Evolutionary conservation across 2,329 filamentous ascomycete genomes (phyloP), one percentile per base, ranked within the genome.

Genomic region (Botrytis sinoallii): DNA sequence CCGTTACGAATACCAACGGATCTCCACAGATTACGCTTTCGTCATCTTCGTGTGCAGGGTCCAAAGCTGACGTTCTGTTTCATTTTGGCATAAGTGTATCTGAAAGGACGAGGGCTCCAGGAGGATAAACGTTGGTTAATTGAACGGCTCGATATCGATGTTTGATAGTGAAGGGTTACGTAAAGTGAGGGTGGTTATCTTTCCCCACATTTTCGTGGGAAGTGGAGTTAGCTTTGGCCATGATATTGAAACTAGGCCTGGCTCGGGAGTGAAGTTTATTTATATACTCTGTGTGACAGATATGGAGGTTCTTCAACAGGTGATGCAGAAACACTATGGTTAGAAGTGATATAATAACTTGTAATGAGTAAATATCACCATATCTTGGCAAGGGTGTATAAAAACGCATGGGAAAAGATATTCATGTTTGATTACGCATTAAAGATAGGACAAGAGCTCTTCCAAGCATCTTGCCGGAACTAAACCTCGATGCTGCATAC

Each of bases 131-230:
- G 35, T 61, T 61, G 22, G n/a, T 5, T 9, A 20, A 60, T 5
- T 35, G 35, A 9, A 22, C n/a, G 40, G 12, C 61, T 55, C 29
- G 66, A 42, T 68, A 42, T 42, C 40, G 29, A 35, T 48, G 35
- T 66, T 66, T 14, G 66, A 68, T 57, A 57, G 66, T 35, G 20
- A 32, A 40, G 48, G 66, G 25, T 55, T 68, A 68, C 66, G 66
- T 57, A 68, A 57, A 57, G 7, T 22, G 18, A 66, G 25, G 48
- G n/a, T 42, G 48, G 66, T 68, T 68, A 68, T 68, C 66, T 68
- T 29, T 68, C 66, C 35, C 66, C 66, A 68, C 25, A 68, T 68
- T 57, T 68, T 57, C 16, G 48, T 38, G 35, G 48, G 35, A 42
- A 42, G 48, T 68, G 66, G 66, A 32, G 66, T 57, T 65, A 9